phyloP scores from a whole-genome alignment of 2,329 filamentous ascomycete species.

The Monosporascus sp. region DNA sequence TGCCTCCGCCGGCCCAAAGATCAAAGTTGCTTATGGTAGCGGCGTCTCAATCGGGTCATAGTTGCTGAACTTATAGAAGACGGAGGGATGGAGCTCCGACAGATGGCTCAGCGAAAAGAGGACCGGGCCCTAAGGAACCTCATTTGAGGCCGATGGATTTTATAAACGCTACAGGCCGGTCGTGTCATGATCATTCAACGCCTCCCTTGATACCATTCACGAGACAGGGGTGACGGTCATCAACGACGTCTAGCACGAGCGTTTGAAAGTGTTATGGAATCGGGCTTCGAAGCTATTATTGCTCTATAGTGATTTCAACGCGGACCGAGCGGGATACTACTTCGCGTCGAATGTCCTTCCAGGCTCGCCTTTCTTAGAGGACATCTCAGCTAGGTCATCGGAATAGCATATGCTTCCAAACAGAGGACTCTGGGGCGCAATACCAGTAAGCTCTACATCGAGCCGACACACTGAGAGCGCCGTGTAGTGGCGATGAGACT shows the following conservation, averaged over 20 bases:
- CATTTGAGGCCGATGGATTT: slow-evolving; percentile 33
- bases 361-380: slow-evolving; percentile 59
- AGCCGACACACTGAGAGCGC: background rate
- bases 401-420: slow-evolving; percentile 64
- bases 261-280: slow-evolving; percentile 32
- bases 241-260: slow-evolving; percentile 53
- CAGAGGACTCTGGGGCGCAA: slow-evolving; percentile 37
- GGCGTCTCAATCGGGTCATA: too few relatives aligned
- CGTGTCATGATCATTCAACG: slow-evolving; percentile 46
- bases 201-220: slow-evolving; percentile 45
- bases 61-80: too few relatives aligned
- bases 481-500: background rate
- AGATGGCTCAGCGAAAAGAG: slow-evolving; percentile 44
- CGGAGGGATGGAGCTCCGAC: too few relatives aligned
- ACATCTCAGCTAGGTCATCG: slow-evolving; percentile 60
- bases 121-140: slow-evolving; percentile 59
- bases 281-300: slow-evolving; percentile 39
- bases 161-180: slow-evolving; percentile 11
- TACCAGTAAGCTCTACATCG: background rate
- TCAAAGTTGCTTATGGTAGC: too few relatives aligned
- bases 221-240: slow-evolving; percentile 55
- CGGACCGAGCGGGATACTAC: slow-evolving; percentile 52
- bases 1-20: too few relatives aligned
- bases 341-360: slow-evolving; percentile 51
- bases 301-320: slow-evolving; percentile 53